Evolutionary conservation across 768 basidiomycete species (phyloP).

Genomic region (Solioccasus polychromus): DNA sequence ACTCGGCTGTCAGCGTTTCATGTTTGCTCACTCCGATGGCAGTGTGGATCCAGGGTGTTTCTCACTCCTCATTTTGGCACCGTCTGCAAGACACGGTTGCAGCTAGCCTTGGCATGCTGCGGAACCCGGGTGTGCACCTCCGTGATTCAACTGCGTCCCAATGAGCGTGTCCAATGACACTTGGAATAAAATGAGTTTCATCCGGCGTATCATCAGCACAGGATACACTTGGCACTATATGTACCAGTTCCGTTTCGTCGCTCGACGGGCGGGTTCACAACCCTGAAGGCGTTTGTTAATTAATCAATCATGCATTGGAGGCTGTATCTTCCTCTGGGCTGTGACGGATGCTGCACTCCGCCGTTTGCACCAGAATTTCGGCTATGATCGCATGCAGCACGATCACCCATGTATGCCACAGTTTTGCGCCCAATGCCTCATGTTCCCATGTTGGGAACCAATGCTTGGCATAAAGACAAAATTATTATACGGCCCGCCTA

Average conservation of each 20-base stretch:
- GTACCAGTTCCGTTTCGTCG: constrained; percentile 1
- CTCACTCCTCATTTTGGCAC: not conserved
- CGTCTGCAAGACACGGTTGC: no score
- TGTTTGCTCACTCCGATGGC: constrained; percentile 3
- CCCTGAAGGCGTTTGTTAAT: constrained; percentile 17
- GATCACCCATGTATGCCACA: constrained; percentile 19
- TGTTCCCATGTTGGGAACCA: constrained; percentile 2
- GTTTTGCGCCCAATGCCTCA: constrained; percentile 22
- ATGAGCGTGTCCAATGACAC: no score
- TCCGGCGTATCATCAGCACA: no score
- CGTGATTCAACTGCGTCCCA: no score
- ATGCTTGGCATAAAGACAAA: no score
- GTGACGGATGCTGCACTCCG: constrained; percentile 14
- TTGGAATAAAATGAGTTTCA: no score
- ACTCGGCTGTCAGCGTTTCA: constrained; percentile 11
- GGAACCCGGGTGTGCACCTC: no score
- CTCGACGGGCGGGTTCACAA: constrained; percentile 14
- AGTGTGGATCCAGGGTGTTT: constrained; percentile 2
- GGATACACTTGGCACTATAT: not conserved
- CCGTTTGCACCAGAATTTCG: constrained; percentile 8
- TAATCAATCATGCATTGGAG: constrained; percentile 15
- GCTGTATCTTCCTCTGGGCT: constrained; percentile 14
- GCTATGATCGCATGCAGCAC: constrained; percentile 8
- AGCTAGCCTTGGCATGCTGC: no score
- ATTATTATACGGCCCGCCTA: no score